Conservation (phyloP, 2,329 filamentous ascomycete genomes). For the Tolypocladium tropicale region DNA sequence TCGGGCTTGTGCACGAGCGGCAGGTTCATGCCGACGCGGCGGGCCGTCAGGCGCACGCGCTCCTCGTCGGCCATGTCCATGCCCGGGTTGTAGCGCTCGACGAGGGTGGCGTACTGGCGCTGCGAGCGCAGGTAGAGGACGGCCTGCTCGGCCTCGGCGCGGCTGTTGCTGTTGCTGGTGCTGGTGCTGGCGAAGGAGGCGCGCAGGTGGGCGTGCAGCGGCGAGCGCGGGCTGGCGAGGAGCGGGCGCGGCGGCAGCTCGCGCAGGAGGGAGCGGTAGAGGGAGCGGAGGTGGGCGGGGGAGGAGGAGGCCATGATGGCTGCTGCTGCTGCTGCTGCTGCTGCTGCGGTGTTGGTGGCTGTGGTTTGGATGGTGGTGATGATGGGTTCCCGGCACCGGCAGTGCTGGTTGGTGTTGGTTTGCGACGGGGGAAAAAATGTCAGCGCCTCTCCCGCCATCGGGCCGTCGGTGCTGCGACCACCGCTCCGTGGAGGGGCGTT, state of each 20-base stretch:
- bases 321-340: neutral
- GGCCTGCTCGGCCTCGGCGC: slow-evolving; percentile 56
- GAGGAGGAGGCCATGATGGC: slow-evolving; percentile 23
- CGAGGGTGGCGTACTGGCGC: slow-evolving; percentile 65
- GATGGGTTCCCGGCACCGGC: neutral
- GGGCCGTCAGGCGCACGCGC: slow-evolving; percentile 69
- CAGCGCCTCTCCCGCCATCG: neutral
- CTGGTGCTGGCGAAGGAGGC: slow-evolving; percentile 17
- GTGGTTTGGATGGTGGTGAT: neutral
- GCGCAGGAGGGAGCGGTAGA: slow-evolving; percentile 83
- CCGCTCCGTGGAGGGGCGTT: neutral
- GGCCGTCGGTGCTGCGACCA: neutral
- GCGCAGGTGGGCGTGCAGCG: slow-evolving; percentile 22
- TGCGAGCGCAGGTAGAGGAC: slow-evolving; percentile 77
- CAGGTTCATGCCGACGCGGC: slow-evolving; percentile 83
- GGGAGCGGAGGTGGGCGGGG: slow-evolving; percentile 51
- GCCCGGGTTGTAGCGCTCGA: slow-evolving; percentile 91
- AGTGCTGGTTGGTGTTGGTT: neutral
- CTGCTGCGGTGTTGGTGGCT: neutral
- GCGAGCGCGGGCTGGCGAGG: slow-evolving; percentile 47
- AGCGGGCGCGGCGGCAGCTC: slow-evolving; percentile 66
- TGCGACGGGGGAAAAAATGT: neutral
- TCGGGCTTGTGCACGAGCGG: slow-evolving; percentile 47
- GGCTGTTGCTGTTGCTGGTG: slow-evolving; percentile 14
- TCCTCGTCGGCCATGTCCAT: slow-evolving; percentile 83